Percentiles rank a stretch among this genome's conserved stretches.
Conservation (phyloP, 805 yeast genomes). For the Saccharomycopsis lassenensis region DNA sequence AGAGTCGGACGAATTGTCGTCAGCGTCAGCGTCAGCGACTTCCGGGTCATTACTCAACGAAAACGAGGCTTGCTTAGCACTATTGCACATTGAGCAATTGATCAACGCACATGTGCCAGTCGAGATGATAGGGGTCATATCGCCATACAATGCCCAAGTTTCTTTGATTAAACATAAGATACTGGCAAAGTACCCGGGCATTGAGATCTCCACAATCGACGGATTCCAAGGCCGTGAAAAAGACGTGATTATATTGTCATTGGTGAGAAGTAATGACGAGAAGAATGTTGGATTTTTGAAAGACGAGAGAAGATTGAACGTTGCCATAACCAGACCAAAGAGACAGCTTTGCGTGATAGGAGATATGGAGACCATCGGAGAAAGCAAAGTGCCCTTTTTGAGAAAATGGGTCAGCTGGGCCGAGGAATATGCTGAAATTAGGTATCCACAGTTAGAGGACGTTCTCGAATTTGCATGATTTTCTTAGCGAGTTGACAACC, state of each 20-base stretch:
- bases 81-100: slow-evolving; percentile 43
- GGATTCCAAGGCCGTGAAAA: slow-evolving; percentile 97
- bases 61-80: slow-evolving; percentile 57
- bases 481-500: too few species aligned
- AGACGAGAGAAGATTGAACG: slow-evolving; percentile 76
- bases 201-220: slow-evolving; percentile 86
- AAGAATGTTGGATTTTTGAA: slow-evolving; percentile 71
- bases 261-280: slow-evolving; percentile 70
- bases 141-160: slow-evolving; percentile 90
- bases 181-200: slow-evolving; percentile 26
- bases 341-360: slow-evolving; percentile 81
- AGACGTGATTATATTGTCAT: slow-evolving; percentile 66
- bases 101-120: slow-evolving; percentile 41
- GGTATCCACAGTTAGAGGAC: slow-evolving; percentile 43
- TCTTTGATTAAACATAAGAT: slow-evolving; percentile 40
- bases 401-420: slow-evolving; percentile 60
- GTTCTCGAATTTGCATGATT: too few species aligned
- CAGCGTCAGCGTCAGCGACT: slow-evolving; percentile 20
- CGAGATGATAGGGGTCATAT: slow-evolving; percentile 65
- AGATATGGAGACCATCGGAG: slow-evolving; percentile 59
- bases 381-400: slow-evolving; percentile 36
- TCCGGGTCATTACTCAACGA: slow-evolving; percentile 67
- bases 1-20: slow-evolving; percentile 20
- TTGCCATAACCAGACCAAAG: slow-evolving; percentile 85
- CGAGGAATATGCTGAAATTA: slow-evolving; percentile 52